Evolutionary conservation across 2,329 filamentous ascomycete genomes (phyloP).

Genomic region (Rhinocladiella mackenziei): DNA sequence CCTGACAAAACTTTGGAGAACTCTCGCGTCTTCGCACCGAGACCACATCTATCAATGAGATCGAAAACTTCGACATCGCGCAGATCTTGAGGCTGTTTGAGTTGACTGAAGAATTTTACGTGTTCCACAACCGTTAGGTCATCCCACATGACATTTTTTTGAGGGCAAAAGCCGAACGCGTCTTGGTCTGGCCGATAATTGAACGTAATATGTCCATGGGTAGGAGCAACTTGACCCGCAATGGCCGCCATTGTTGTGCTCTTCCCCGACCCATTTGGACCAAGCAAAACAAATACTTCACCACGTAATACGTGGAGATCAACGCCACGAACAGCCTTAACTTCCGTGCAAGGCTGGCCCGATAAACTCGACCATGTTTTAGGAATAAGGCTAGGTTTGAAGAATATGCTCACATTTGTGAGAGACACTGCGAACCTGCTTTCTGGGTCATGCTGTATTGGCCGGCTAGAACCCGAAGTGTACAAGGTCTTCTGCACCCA

Average conservation of each 20-base stretch:
- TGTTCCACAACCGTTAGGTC: slow-evolving; percentile 82
- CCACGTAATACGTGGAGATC: slow-evolving; percentile 68
- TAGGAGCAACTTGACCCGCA: slow-evolving; percentile 72
- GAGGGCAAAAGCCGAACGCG: slow-evolving; percentile 81
- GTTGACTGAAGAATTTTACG: slow-evolving; percentile 71
- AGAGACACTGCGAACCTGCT: too few species aligned
- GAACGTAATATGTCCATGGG: slow-evolving; percentile 70
- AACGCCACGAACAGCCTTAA: slow-evolving; percentile 74
- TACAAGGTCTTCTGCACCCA: too few species aligned
- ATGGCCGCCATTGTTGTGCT: slow-evolving; percentile 84
- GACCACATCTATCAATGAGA: slow-evolving; percentile 66
- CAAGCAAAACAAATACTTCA: slow-evolving; percentile 78
- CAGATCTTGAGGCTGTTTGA: slow-evolving; percentile 61
- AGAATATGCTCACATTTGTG: too few species aligned
- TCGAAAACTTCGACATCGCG: slow-evolving; percentile 57
- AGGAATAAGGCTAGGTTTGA: too few species aligned
- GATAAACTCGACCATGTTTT: too few species aligned
- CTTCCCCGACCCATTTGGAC: slow-evolving; percentile 86
- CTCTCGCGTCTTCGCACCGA: slow-evolving; percentile 68
- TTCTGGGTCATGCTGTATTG: too few species aligned
- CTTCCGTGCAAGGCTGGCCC: too few species aligned
- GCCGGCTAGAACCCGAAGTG: too few species aligned
- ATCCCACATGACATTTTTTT: slow-evolving; percentile 92
- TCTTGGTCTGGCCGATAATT: slow-evolving; percentile 73
- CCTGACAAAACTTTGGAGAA: slow-evolving; percentile 76